Conservation (phyloP, 129 eudicot species). For the Lactuca sativa region DNA sequence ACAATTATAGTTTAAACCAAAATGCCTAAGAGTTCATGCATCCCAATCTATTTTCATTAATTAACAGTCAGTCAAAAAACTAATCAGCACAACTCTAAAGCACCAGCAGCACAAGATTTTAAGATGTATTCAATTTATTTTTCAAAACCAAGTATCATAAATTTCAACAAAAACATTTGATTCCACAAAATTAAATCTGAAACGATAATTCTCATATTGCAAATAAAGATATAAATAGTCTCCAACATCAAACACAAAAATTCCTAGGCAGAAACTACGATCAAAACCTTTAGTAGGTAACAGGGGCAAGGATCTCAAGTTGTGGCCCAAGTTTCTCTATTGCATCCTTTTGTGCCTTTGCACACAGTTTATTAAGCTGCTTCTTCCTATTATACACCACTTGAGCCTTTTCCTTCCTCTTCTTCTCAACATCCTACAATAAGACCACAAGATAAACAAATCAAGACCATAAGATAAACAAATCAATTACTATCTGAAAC, state of each 20-base stretch:
- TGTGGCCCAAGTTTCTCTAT: conserved; percentile 69
- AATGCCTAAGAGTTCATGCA: too few species aligned
- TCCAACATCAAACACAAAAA: conserved; percentile 29
- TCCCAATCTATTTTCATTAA: too few species aligned
- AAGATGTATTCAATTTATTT: background rate
- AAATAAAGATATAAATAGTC: conserved; percentile 16
- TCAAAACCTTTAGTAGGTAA: conserved; percentile 49
- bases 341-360: conserved; percentile 66
- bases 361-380: conserved; percentile 55
- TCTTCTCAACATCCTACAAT: conserved; percentile 68
- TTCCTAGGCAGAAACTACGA: conserved; percentile 23
- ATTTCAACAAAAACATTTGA: conserved; percentile 22
- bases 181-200: conserved; percentile 16
- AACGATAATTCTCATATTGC: conserved; percentile 14
- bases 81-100: too few species aligned
- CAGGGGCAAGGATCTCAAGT: conserved; percentile 52
- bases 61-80: too few species aligned
- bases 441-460: background rate
- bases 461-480: too few species aligned
- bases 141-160: background rate
- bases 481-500: too few species aligned
- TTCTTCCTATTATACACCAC: conserved; percentile 70
- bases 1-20: too few species aligned
- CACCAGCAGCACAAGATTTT: too few species aligned
- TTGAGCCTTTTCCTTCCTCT: conserved; percentile 73